Percentiles rank a stretch among this genome's conserved stretches.
These are phyloP conservation scores for Suillus weaverae DNA, from an alignment of 768 basidiomycete genomes.

Conservation along the genomic window DNA sequence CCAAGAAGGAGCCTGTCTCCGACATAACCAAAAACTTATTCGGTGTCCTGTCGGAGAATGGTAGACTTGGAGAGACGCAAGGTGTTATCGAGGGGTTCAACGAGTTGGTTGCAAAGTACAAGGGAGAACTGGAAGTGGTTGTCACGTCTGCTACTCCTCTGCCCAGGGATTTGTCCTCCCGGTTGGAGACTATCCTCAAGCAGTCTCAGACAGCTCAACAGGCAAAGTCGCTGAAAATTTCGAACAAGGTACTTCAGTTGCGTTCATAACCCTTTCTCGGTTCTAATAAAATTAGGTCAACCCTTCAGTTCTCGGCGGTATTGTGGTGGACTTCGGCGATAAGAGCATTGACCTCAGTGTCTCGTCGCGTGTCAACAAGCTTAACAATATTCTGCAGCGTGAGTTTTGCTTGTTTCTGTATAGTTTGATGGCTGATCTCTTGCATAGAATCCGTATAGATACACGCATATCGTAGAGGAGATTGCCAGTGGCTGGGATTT, in stretches of 20 bases:
- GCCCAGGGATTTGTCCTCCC: conserved; percentile 68
- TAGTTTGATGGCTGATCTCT: neutral
- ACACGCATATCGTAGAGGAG: neutral
- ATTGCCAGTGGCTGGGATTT: neutral
- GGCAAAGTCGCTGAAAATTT: conserved; percentile 85
- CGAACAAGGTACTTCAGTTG: conserved; percentile 73
- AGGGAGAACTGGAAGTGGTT: conserved; percentile 88
- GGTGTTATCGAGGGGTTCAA: conserved; percentile 92
- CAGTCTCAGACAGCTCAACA: conserved; percentile 80
- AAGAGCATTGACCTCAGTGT: conserved; percentile 97
- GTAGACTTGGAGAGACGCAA: conserved; percentile 79
- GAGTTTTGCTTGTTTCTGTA: neutral
- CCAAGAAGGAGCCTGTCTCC: conserved; percentile 75
- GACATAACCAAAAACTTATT: conserved; percentile 94
- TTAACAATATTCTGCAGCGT: conserved; percentile 71
- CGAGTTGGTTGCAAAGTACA: conserved; percentile 83
- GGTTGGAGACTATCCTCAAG: conserved; percentile 85
- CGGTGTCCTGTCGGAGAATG: conserved; percentile 56
- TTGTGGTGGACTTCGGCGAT: conserved; percentile 97
- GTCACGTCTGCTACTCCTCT: conserved; percentile 88
- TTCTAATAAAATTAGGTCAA: conserved; percentile 63
- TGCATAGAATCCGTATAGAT: conserved; percentile 1
- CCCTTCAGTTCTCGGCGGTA: conserved; percentile 85
- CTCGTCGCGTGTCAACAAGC: conserved; percentile 89
- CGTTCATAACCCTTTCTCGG: neutral